These are phyloP conservation scores for Tricholoma furcatifolium DNA, from an alignment of 768 basidiomycete genomes.

Conservation along the genomic window DNA sequence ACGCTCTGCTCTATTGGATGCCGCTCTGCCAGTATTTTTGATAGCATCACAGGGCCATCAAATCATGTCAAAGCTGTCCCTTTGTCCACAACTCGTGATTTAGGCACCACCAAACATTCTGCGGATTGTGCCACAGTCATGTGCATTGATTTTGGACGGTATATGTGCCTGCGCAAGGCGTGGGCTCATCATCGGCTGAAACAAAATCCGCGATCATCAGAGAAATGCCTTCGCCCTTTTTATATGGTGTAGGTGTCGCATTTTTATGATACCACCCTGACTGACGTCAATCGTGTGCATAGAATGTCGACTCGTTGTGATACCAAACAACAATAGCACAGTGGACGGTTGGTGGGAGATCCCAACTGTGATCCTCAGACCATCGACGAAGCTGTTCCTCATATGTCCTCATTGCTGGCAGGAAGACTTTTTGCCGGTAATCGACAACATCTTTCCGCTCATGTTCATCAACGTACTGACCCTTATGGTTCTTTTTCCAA, in stretches of 20 bases:
- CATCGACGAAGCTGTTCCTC: slow-evolving; percentile 7
- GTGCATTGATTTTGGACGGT: too few species aligned
- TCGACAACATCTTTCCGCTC: slow-evolving; percentile 28
- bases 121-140: too few species aligned
- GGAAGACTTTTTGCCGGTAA: slow-evolving; percentile 25
- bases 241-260: slow-evolving; percentile 18
- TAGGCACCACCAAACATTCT: too few species aligned
- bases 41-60: too few species aligned
- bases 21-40: too few species aligned
- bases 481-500: slow-evolving; percentile 18
- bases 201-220: slow-evolving; percentile 36
- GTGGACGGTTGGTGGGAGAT: not conserved
- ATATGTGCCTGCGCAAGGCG: too few species aligned
- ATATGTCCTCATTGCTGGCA: slow-evolving; percentile 10
- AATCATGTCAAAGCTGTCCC: too few species aligned
- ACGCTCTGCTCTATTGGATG: too few species aligned
- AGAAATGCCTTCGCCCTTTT: slow-evolving; percentile 33
- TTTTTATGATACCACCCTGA: slow-evolving; percentile 23
- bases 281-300: slow-evolving; percentile 28
- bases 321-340: slow-evolving; percentile 18
- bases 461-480: slow-evolving; percentile 31
- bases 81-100: too few species aligned
- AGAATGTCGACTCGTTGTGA: slow-evolving; percentile 35
- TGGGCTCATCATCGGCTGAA: too few species aligned
- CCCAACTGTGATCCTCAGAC: slow-evolving; percentile 16